Base-by-base conservation (phyloP, 1,284 basidiomycete genomes). In the Exsudoporus floridanus region DNA sequence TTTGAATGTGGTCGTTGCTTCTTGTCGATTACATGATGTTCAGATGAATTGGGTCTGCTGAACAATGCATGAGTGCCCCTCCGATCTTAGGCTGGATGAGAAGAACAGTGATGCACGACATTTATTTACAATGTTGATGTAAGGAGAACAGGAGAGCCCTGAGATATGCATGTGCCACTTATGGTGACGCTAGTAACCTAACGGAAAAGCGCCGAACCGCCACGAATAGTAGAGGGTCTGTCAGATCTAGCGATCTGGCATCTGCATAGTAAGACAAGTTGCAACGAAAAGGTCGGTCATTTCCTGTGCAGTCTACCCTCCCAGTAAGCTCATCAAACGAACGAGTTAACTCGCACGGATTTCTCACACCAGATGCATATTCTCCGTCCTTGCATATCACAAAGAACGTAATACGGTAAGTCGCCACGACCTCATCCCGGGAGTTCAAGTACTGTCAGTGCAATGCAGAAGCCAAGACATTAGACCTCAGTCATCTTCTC, bases 311-410 rank as follows among this genome's bases (percentile, higher is more conserved):
- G 54, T 23, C 66, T 70, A 46, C 13, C 2, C 5, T 28, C 40
- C 25, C 8, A 25, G 18, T 59, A 40, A 63, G 51, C 7, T 27
- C 34, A 46, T 42, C 47, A 37, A 57, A 43, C 16, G 19, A 27
- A 30, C 27, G n/a, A 5, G 25, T 9, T 0, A 16, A 33, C 27
- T 5, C 9, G 6, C 23, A 19, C 12, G 3, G 14, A 35, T 25
- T 23, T 46, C 21, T 50, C 65, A 21, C 52, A 72, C 67, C 56
- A 68, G 60, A 50, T 71, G 25, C 12, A 72, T 55, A 21, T 35
- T 69, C 70, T 4, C 70, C 67, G 27, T 69, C 69, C 46, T 72
- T 69, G 38, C 43, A 61, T 37, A 68, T 23, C 10, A 70, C 70
- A 53, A 69, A 58, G 14, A 56, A 41, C 27, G 65, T 70, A 23